A percentile compares a stretch with the other conserved stretches of the same genome.
These are phyloP conservation scores for Fusarium kyushuense DNA, from an alignment of 2,329 filamentous ascomycete species.

Conservation along the genomic window DNA sequence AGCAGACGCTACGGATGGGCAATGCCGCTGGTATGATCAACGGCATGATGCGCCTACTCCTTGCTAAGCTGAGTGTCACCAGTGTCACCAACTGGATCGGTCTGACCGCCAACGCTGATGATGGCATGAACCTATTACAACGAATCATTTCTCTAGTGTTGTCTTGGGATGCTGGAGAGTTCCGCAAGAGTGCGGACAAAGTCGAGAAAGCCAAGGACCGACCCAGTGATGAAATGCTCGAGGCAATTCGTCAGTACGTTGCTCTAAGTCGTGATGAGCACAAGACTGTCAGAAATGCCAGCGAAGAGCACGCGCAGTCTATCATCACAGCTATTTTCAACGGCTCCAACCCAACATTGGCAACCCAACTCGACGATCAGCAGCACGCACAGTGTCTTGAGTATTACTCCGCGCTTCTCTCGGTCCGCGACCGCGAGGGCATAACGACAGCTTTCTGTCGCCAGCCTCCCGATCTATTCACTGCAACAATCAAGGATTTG, in stretches of 20 bases:
- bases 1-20: slow-evolving; percentile 79
- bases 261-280: slow-evolving; percentile 66
- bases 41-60: slow-evolving; percentile 76
- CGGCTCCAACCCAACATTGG: slow-evolving; percentile 59
- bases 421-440: slow-evolving; percentile 78
- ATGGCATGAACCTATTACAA: slow-evolving; percentile 85
- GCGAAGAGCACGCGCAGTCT: slow-evolving; percentile 64
- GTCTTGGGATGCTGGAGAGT: slow-evolving; percentile 78
- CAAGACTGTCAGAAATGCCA: slow-evolving; percentile 68
- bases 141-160: slow-evolving; percentile 80
- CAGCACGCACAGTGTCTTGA: slow-evolving; percentile 75
- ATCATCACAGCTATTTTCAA: slow-evolving; percentile 76
- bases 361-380: slow-evolving; percentile 63
- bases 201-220: slow-evolving; percentile 71
- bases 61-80: slow-evolving; percentile 82
- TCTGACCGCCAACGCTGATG: slow-evolving; percentile 75
- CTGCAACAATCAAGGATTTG: slow-evolving; percentile 72
- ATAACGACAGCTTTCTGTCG: slow-evolving; percentile 76
- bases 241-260: slow-evolving; percentile 70
- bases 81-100: slow-evolving; percentile 85
- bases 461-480: slow-evolving; percentile 78
- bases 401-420: slow-evolving; percentile 78
- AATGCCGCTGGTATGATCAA: slow-evolving; percentile 87
- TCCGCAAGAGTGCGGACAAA: slow-evolving; percentile 72
- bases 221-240: slow-evolving; percentile 70